Percentiles rank a stretch among this genome's conserved stretches.
Evolutionary conservation across 306 rosid genomes (phyloP).

Genomic region (Oxytropis ochrocephala): DNA sequence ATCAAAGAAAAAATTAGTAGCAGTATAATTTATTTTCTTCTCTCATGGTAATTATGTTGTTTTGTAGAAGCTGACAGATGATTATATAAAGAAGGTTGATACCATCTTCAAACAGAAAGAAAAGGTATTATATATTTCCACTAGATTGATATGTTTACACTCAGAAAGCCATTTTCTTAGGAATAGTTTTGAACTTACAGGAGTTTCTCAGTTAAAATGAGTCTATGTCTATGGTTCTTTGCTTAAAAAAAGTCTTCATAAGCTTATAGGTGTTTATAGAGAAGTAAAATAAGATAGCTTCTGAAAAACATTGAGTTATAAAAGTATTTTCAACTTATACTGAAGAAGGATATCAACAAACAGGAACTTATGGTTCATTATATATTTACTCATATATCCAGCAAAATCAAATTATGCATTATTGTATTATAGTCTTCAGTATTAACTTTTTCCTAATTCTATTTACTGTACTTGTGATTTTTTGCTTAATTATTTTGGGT

Average conservation of each 20-base stretch:
- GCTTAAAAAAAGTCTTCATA: not conserved
- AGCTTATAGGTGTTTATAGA: not conserved
- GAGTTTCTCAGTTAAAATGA: not conserved
- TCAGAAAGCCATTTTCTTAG: not conserved
- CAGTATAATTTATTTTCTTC: not conserved
- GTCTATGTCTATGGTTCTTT: not conserved
- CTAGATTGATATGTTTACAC: not conserved
- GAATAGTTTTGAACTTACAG: not conserved
- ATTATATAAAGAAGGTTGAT: conserved; percentile 83
- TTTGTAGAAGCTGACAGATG: conserved; percentile 79
- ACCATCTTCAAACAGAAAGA: conserved; percentile 77
- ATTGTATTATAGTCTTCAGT: not conserved
- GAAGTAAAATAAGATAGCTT: not conserved
- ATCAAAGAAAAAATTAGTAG: too few species aligned
- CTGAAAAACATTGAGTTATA: not conserved
- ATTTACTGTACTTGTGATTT: not conserved
- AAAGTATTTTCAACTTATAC: not conserved
- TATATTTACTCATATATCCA: not conserved
- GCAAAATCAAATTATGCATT: not conserved
- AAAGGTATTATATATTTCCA: conserved; percentile 43
- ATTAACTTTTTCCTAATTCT: not conserved
- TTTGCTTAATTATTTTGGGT: not conserved
- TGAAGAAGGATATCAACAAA: not conserved
- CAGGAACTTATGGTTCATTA: not conserved
- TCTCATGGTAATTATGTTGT: conserved; percentile 18